phyloP scores from a whole-genome alignment of 2,329 filamentous ascomycete genomes.

The Botrytis squamosa region DNA sequence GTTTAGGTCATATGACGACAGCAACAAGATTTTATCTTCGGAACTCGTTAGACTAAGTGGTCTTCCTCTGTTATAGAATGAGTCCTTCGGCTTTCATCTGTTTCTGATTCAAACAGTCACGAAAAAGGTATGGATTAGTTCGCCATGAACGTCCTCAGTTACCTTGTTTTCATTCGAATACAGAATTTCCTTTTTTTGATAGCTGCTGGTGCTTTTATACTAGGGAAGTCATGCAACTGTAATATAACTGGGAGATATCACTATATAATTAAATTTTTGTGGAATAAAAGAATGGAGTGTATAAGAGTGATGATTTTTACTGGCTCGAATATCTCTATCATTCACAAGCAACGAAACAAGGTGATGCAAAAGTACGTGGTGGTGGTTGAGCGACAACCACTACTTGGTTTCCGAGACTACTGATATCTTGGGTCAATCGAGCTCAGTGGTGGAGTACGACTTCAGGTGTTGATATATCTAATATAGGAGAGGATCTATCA shows the following conservation, averaged over 20 bases:
- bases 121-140: accelerated
- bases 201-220: neutral
- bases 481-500: neutral
- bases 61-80: no score
- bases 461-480: accelerated
- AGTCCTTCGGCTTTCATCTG: no score
- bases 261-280: neutral
- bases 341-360: neutral
- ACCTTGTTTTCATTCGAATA: neutral
- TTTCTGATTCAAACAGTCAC: neutral
- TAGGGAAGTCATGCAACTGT: accelerated
- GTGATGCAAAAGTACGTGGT: no score
- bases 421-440: accelerated
- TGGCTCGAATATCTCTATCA: neutral
- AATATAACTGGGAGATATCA: neutral
- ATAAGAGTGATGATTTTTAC: neutral
- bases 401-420: neutral
- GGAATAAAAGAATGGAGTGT: neutral
- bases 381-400: neutral
- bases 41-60: no score
- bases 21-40: no score
- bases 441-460: accelerated
- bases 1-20: no score
- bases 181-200: accelerated
- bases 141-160: neutral